Evolutionary conservation across 2,329 filamentous ascomycete genomes (phyloP), one percentile per base, ranked within the genome.

Genomic region (Colletotrichum sp.): DNA sequence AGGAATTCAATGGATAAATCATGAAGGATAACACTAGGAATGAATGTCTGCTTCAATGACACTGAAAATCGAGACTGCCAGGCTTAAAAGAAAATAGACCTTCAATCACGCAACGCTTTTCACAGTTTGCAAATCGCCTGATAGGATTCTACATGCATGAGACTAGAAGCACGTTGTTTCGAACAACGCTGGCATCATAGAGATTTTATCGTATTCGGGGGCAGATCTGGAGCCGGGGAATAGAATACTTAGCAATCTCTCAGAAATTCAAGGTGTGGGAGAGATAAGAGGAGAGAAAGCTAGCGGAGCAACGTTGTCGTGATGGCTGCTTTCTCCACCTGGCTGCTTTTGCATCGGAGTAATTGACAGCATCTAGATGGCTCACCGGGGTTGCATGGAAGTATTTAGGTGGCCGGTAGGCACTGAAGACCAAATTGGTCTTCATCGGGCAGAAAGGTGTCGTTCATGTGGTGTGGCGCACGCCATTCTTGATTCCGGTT

Each of bases 61-160:
- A n/a, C 18, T n/a, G 18, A n/a, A n/a, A n/a, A 11, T 2, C 9
- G 18, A n/a, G 12, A 47, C 0, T 0, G 6, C n/a, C 18, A n/a
- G 38, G 38, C 18, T n/a, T 47, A n/a, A 47, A n/a, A 47, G 18
- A 47, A 11, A 47, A 18, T 12, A 47, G 9, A n/a, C n/a, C 9
- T 21, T 21, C 38, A 12, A 47, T n/a, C 38, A 47, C 38, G 38
- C 38, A 47, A 47, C 38, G 9, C 38, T 7, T n/a, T 7, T 7
- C 38, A n/a, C 18, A 0, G 4, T n/a, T n/a, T n/a, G 38, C 11
- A 47, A 47, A 47, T 47, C 38, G 38, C 9, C 9, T 12, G 38
- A n/a, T n/a, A 47, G 38, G 38, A 47, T 47, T 47, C 3, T n/a
- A 18, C 38, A 21, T 21, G 18, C 38, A 21, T 47, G 38, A 9